A percentile compares a stretch with the other conserved stretches of the same genome.
These are phyloP conservation scores for Nitzschia sp. DNA, from an alignment of 108 stramenopile species.

Conservation along the genomic window DNA sequence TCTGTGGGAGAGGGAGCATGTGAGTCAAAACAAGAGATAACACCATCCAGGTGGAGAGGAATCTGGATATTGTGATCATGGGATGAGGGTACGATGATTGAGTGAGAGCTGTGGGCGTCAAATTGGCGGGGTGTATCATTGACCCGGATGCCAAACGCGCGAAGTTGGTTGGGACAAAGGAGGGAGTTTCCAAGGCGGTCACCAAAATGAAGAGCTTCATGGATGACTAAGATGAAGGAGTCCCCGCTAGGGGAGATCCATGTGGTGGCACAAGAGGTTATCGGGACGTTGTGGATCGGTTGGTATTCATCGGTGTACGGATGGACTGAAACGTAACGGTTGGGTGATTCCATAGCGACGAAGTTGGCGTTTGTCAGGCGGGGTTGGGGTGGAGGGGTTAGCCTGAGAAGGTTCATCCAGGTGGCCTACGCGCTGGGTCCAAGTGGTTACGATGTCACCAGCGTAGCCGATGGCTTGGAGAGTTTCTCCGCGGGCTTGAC, in stretches of 20 bases:
- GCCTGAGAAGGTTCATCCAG: background rate
- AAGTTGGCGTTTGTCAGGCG: background rate
- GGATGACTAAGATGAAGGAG: slow-evolving; percentile 15
- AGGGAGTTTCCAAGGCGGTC: background rate
- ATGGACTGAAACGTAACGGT: background rate
- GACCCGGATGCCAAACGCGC: background rate
- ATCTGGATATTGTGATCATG: background rate
- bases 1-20: background rate
- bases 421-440: background rate
- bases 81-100: background rate
- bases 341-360: background rate
- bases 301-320: slow-evolving; percentile 7
- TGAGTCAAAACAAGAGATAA: background rate
- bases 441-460: background rate
- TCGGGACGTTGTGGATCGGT: background rate
- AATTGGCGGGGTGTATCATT: slow-evolving; percentile 4
- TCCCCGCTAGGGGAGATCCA: background rate
- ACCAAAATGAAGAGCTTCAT: slow-evolving; percentile 8
- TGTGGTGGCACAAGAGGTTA: background rate
- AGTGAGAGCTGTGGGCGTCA: slow-evolving; percentile 1
- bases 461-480: background rate
- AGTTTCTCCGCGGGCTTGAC: background rate
- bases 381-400: background rate
- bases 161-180: slow-evolving; percentile 18
- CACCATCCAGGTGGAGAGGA: background rate